Evolutionary conservation across 805 yeast genomes (phyloP).

Genomic region (Starmerella tilneyi): DNA sequence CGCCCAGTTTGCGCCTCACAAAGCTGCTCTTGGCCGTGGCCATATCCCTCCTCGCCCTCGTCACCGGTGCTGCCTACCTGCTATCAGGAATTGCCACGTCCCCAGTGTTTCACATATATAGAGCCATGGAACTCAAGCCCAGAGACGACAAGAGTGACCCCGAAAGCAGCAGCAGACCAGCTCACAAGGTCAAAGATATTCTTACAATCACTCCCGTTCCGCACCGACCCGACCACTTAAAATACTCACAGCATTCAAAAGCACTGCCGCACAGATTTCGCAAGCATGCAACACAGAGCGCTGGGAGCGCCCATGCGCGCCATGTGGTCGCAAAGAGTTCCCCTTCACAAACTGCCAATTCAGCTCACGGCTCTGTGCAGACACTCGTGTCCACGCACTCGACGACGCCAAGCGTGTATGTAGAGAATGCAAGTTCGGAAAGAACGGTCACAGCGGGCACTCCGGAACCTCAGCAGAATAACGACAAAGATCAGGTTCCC

Average conservation of each 20-base stretch:
- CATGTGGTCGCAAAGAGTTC: too few relatives aligned
- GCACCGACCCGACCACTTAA: neutral
- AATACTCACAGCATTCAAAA: neutral
- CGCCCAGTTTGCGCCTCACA: slow-evolving; percentile 10
- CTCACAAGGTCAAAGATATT: neutral
- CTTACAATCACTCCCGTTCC: neutral
- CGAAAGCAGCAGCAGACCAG: neutral
- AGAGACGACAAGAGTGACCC: neutral
- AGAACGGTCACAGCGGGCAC: neutral
- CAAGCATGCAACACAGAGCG: too few relatives aligned
- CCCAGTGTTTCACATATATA: slow-evolving; percentile 21
- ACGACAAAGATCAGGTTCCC: neutral
- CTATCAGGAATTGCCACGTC: slow-evolving; percentile 19
- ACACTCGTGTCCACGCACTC: too few relatives aligned
- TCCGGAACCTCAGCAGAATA: neutral
- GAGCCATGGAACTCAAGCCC: slow-evolving; percentile 19
- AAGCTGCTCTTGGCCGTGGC: slow-evolving; percentile 20
- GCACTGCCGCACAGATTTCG: neutral
- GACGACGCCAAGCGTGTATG: too few relatives aligned
- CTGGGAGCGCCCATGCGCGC: too few relatives aligned
- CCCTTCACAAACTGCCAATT: too few relatives aligned
- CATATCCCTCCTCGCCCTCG: slow-evolving; percentile 17
- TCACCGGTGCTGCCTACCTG: slow-evolving; percentile 16
- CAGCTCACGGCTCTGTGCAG: too few relatives aligned
- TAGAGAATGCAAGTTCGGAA: too few relatives aligned